A percentile compares a stretch with the other conserved stretches of the same genome.
Conservation (phyloP, 495 filamentous ascomycete genomes). For the Aspergillus sclerotiicarbonarius region DNA sequence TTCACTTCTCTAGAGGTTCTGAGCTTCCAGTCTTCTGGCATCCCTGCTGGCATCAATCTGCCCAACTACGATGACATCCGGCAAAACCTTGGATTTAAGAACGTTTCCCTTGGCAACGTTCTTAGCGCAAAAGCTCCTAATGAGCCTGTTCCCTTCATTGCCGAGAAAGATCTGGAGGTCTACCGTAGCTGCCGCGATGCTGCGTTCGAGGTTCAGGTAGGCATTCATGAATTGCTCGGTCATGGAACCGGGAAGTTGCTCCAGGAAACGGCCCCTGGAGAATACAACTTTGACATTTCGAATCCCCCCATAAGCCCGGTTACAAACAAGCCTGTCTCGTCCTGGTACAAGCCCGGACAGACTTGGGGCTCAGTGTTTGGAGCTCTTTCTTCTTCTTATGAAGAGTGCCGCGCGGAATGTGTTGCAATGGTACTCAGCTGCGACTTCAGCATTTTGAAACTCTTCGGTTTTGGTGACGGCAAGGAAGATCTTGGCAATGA, state of each 20-base stretch:
- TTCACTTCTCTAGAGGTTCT: conserved; percentile 85
- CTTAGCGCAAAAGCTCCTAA: conserved; percentile 84
- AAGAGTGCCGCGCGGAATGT: conserved; percentile 80
- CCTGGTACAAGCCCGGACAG: conserved; percentile 90
- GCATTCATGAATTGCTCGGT: conserved; percentile 91
- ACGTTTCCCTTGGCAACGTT: conserved; percentile 89
- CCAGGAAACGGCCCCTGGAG: conserved; percentile 77
- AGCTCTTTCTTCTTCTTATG: conserved; percentile 78
- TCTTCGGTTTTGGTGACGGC: conserved; percentile 88
- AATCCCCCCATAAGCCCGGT: conserved; percentile 81
- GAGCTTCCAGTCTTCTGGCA: conserved; percentile 73
- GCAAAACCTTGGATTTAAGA: conserved; percentile 96
- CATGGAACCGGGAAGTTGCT: conserved; percentile 95
- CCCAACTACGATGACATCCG: conserved; percentile 96
- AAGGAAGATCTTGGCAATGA: conserved; percentile 64
- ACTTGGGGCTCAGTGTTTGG: conserved; percentile 95
- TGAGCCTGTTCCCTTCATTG: conserved; percentile 87
- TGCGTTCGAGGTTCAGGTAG: conserved; percentile 93
- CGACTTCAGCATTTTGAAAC: conserved; percentile 82
- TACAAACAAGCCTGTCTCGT: conserved; percentile 69
- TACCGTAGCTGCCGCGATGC: conserved; percentile 77
- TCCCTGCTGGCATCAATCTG: conserved; percentile 76
- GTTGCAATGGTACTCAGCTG: conserved; percentile 92
- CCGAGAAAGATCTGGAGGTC: conserved; percentile 67
- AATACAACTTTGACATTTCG: conserved; percentile 80